Conservation (phyloP, 768 basidiomycete species). For the Gautieria morchelliformis region DNA sequence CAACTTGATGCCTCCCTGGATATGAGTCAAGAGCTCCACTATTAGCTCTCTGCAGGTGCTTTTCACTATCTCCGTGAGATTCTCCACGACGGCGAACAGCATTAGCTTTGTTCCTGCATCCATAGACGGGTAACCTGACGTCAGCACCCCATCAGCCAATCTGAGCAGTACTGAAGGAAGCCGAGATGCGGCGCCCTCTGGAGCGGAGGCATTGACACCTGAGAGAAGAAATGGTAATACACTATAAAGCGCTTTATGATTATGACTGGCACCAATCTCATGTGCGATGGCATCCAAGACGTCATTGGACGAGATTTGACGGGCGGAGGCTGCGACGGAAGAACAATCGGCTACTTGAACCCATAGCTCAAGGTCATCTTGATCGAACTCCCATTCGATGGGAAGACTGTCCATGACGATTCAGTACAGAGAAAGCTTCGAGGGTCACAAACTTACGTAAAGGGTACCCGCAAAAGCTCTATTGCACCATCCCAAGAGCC, state of each 20-base stretch:
- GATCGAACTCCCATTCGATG: constrained; percentile 41
- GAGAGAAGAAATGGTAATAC: constrained; percentile 27
- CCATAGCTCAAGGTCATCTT: constrained; percentile 52
- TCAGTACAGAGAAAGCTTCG: constrained; percentile 7
- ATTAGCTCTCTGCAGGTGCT: constrained; percentile 41
- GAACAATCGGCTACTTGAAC: constrained; percentile 43
- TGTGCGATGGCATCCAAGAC: constrained; percentile 51
- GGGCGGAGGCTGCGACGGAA: constrained; percentile 48
- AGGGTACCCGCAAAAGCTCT: constrained; percentile 51
- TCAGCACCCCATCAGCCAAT: constrained; percentile 51
- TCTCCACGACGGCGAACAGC: constrained; percentile 53
- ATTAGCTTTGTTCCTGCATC: constrained; percentile 41
- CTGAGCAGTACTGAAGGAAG: constrained; percentile 47
- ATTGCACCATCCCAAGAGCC: constrained; percentile 46
- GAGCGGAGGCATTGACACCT: constrained; percentile 37
- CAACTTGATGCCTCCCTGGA: constrained; percentile 44
- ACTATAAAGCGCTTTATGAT: constrained; percentile 26
- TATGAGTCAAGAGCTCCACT: constrained; percentile 32
- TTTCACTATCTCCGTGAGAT: constrained; percentile 46
- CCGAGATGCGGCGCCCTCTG: constrained; percentile 29
- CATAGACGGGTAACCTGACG: constrained; percentile 53
- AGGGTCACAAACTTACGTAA: constrained; percentile 32
- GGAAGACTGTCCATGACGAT: constrained; percentile 22
- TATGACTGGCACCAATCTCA: constrained; percentile 29
- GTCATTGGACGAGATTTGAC: constrained; percentile 40